phyloP scores from a whole-genome alignment of 2,329 filamentous ascomycete genomes.

The Hymenoscyphus infarciens region DNA sequence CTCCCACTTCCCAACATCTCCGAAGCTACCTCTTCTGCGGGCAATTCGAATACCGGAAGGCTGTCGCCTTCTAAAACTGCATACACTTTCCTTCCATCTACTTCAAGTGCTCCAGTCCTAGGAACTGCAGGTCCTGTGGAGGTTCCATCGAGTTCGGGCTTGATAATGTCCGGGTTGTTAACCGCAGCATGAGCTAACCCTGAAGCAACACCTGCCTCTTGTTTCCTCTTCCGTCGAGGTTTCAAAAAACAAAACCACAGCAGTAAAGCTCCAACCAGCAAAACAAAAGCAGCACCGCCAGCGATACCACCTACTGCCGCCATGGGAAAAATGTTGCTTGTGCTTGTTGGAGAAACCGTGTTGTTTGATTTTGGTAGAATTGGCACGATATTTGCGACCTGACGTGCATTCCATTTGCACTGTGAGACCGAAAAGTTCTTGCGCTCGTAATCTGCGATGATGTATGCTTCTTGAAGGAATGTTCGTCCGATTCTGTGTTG shows the following conservation, averaged over 20 bases:
- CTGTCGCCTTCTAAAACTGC: constrained; percentile 4
- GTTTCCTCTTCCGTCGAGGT: constrained; percentile 2
- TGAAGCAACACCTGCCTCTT: not conserved
- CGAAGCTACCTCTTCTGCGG: constrained; percentile 13
- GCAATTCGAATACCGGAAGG: constrained; percentile 10
- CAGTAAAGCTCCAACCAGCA: not conserved
- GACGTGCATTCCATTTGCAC: constrained; percentile 36
- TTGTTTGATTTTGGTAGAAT: constrained; percentile 6
- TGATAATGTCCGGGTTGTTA: constrained; percentile 1
- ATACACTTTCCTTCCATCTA: not conserved
- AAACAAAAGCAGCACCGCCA: constrained; percentile 8
- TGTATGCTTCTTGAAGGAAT: constrained; percentile 35
- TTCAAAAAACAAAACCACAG: constrained; percentile 7
- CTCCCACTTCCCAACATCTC: constrained; percentile 7
- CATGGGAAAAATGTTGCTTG: not conserved
- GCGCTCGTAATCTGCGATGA: constrained; percentile 40
- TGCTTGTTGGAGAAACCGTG: constrained; percentile 26
- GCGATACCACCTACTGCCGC: constrained; percentile 19
- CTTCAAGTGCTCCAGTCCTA: not conserved
- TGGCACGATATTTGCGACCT: constrained; percentile 21
- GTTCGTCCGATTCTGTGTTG: constrained; percentile 30
- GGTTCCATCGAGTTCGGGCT: constrained; percentile 11
- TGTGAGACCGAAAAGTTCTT: constrained; percentile 32
- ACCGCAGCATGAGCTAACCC: not conserved
- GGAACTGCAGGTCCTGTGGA: not conserved